Base-by-base conservation (phyloP, 2,329 filamentous ascomycete species). In the Ilyonectria mors-panacis region DNA sequence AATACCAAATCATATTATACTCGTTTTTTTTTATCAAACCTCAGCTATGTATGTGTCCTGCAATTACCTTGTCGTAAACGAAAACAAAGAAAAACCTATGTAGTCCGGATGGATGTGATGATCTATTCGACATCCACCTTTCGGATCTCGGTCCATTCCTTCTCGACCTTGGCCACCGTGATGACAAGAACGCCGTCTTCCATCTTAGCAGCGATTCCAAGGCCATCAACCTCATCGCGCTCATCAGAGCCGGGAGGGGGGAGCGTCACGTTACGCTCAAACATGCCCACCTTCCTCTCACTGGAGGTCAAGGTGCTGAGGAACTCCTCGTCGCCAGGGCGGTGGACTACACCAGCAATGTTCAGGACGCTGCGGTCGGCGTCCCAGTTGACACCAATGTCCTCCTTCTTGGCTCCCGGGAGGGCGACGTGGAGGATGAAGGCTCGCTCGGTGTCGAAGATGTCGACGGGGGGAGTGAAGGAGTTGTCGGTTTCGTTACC, bases 321-420 rank as follows among this genome's bases (percentile, higher is more conserved):
- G 78, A 93, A 88, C 56, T 88, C 86, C 76, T 94, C 92, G 77
- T 93, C 88, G 8, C 89, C 91, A 4, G 91, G 91, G 2, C 93
- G 88, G 78, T 94, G 88, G 9, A 94, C 86, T 0, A 95, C 90
- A 58, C 94, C 94, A 1, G 91, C 86, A 61, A 97, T 83, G 73
- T 86, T 88, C 47, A 97, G 83, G 62, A 87, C 83, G 53, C 85
- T 87, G 75, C 88, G 89, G 65, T 93, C 91, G 0, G 88, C 85
- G 72, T 95, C 89, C 88, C 92, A 97, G 78, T 91, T 91, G 51
- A 96, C 88, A 64, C 88, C 91, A 6, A 96, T 84, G 75, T 96
- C 93, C 74, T 93, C 88, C 81, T 94, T 95, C 81, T 91, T 91
- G 2, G 91, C 93, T 28, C 94, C 94, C 0, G 94, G 93, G 0